Evolutionary conservation across 225 moss, liverwort and hornwort genomes (phyloP), one percentile per base, ranked within the genome.

Genomic region (Bryoerythrophyllum caledonicum): DNA sequence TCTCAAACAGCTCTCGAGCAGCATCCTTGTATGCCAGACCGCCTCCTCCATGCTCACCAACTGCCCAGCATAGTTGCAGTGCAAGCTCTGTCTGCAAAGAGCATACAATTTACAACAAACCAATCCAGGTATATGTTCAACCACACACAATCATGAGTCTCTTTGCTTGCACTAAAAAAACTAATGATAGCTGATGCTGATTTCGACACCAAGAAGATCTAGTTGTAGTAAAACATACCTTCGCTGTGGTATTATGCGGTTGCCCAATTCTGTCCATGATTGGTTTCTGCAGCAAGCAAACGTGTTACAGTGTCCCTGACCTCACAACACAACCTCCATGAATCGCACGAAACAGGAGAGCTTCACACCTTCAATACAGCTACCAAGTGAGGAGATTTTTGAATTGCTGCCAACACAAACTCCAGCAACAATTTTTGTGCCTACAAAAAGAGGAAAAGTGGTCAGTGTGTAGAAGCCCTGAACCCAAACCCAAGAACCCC

Each of bases 191-290:
- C 58, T 26, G 26, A 41, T 19, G 19, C 20, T 58, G 26, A 11
- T 23, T 40, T 10, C 10, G 40, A n/a, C n/a, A 16, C 24, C 54
- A 30, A 11, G 55, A 24, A 20, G 17, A 53, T 51, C 63, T 67
- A 24, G n/a, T 10, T 70, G 35, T 67, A 46, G 53, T 43, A 65
- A 10, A 55, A 76, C 59, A 12, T 72, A 94, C 97, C 93, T 95
- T 99, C 10, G 89, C 87, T 54, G 83, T 60, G 46, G 85, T 95
- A 37, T 84, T 89, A 70, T 93, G 82, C 43, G 93, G 87, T 71
- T 99, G 97, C 58, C 97, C 93, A 81, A 99, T 86, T 71, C 93
- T 90, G 74, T 99, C 95, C 93, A 95, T 95, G 41, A 95, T 90
- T 28, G 97, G 95, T 88, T 99, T 99, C 97, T 99, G 97, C 83